Conservation (phyloP, 768 basidiomycete species). For the Pleurotus eryngii region DNA sequence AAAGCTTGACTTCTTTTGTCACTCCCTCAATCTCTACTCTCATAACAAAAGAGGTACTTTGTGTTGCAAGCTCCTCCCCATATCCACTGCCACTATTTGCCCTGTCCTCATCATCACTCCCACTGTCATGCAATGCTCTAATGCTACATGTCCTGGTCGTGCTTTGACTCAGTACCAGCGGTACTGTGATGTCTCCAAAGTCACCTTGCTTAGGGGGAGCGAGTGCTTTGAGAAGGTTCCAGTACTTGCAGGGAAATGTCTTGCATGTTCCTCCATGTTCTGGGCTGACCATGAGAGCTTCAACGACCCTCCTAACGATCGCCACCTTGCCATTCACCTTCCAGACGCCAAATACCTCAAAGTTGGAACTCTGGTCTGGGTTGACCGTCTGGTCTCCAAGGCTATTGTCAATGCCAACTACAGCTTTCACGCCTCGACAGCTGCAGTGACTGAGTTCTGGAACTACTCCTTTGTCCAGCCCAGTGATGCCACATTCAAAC, state of each 20-base stretch:
- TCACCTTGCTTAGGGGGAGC: constrained; percentile 13
- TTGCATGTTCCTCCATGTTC: constrained; percentile 12
- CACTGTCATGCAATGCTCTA: constrained; percentile 4
- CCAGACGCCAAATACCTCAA: constrained; percentile 13
- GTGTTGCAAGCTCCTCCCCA: neutral
- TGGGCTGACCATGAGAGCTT: constrained; percentile 17
- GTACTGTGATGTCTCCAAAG: constrained; percentile 10
- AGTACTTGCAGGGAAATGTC: constrained; percentile 14
- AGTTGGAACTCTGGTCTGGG: constrained; percentile 12
- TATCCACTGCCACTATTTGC: neutral
- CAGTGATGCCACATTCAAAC: no score
- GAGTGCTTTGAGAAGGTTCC: constrained; percentile 5
- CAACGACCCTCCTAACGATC: neutral
- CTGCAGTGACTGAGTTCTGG: constrained; percentile 3
- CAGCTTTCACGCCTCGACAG: constrained; percentile 16
- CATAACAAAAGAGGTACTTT: no score
- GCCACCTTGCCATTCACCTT: neutral
- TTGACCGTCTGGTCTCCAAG: constrained; percentile 12
- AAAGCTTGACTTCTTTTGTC: no score
- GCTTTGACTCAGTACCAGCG: neutral
- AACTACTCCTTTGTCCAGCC: no score
- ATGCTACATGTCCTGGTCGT: neutral
- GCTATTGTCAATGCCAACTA: constrained; percentile 14
- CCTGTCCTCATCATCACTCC: neutral
- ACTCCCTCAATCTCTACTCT: no score